Evolutionary conservation across 2,329 filamentous ascomycete genomes (phyloP).

Genomic region (Fusarium floridanum): DNA sequence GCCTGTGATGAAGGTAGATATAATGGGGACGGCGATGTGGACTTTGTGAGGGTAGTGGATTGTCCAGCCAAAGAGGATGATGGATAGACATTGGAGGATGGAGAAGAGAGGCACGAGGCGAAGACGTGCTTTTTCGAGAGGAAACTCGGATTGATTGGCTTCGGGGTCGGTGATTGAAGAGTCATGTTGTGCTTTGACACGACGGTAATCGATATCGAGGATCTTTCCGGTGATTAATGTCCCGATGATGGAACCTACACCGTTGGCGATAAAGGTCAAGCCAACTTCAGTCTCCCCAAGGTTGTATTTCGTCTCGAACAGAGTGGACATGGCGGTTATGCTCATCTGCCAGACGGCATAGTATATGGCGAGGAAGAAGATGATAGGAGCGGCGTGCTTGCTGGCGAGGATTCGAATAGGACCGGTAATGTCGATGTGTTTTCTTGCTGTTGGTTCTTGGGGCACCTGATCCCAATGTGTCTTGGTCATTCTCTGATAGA

Average conservation of each 20-base stretch:
- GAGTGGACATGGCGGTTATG: slow-evolving; percentile 64
- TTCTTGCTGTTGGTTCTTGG: slow-evolving; percentile 28
- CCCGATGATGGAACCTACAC: slow-evolving; percentile 66
- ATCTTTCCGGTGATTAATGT: slow-evolving; percentile 65
- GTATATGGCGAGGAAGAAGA: slow-evolving; percentile 62
- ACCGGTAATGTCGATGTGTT: slow-evolving; percentile 58
- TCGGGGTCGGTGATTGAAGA: neutral
- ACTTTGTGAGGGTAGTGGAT: slow-evolving; percentile 57
- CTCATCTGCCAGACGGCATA: slow-evolving; percentile 69
- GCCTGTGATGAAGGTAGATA: slow-evolving; percentile 64
- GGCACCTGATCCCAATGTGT: slow-evolving; percentile 28
- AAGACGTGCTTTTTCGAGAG: slow-evolving; percentile 64
- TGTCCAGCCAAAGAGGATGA: slow-evolving; percentile 66
- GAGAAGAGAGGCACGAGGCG: slow-evolving; percentile 61
- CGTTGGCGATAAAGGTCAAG: slow-evolving; percentile 67
- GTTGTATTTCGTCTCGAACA: slow-evolving; percentile 60
- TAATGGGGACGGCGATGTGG: slow-evolving; percentile 63
- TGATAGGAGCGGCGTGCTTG: slow-evolving; percentile 58
- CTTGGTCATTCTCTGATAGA: slow-evolving; percentile 51
- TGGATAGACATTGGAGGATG: slow-evolving; percentile 58
- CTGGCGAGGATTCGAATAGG: slow-evolving; percentile 62
- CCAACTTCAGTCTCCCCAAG: slow-evolving; percentile 61
- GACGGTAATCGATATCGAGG: slow-evolving; percentile 64
- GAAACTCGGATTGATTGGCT: slow-evolving; percentile 49
- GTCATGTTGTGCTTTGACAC: slow-evolving; percentile 48